phyloP scores from a whole-genome alignment of 73 alveolate genomes.

The Paramecium caudatum region DNA sequence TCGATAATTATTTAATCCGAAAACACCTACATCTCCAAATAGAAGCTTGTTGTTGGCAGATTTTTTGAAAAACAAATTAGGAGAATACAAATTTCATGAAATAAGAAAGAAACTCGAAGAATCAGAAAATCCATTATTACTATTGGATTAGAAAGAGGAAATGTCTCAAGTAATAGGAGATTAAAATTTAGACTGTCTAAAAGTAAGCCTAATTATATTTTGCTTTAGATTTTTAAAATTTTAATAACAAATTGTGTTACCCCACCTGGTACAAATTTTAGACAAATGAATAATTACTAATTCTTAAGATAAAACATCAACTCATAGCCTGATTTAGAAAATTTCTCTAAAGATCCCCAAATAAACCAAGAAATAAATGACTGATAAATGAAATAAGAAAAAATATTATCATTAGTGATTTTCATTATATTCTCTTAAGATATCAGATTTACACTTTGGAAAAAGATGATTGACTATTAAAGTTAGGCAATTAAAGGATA shows the following conservation, averaged over 20 bases:
- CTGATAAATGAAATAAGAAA: not conserved
- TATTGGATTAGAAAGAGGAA: constrained; percentile 35
- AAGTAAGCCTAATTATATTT: not conserved
- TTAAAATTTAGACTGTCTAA: constrained; percentile 63
- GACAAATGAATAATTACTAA: constrained; percentile 28
- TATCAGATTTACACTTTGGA: constrained; percentile 38
- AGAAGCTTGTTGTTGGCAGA: constrained; percentile 66
- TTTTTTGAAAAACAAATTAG: constrained; percentile 53
- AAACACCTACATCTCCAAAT: constrained; percentile 72
- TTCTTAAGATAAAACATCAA: constrained; percentile 3
- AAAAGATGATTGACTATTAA: constrained; percentile 18
- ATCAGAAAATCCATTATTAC: constrained; percentile 35
- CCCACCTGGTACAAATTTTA: constrained; percentile 30
- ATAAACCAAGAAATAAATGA: not conserved
- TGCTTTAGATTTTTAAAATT: constrained; percentile 23
- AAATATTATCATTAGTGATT: not conserved
- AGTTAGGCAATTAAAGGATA: constrained; percentile 5
- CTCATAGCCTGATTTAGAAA: constrained; percentile 19
- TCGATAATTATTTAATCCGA: constrained; percentile 36
- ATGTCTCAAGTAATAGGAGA: constrained; percentile 62
- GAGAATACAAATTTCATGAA: constrained; percentile 53
- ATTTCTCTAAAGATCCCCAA: too few relatives aligned
- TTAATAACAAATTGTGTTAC: constrained; percentile 12
- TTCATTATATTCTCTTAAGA: constrained; percentile 18
- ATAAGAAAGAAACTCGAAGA: constrained; percentile 36